These are phyloP conservation scores for Ophiostoma piceae DNA, from an alignment of 2,329 filamentous ascomycete genomes.

Conservation along the genomic window DNA sequence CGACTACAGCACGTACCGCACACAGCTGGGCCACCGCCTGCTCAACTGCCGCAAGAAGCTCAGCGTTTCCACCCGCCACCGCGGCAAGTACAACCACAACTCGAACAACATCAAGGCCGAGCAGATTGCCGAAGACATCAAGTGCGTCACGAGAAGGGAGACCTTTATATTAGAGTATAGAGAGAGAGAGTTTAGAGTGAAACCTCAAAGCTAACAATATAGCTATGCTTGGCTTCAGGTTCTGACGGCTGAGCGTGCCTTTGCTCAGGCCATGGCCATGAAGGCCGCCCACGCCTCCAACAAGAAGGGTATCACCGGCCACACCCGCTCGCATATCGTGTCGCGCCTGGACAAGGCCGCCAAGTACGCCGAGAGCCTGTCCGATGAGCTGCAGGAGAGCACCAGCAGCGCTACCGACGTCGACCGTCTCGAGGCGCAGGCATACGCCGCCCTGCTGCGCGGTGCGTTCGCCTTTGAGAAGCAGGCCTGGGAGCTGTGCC, in stretches of 20 bases:
- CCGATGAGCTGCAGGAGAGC: conserved; percentile 59
- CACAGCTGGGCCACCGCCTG: conserved; percentile 72
- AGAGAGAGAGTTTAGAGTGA: background rate
- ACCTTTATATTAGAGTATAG: too few relatives aligned
- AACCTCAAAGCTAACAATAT: conserved; percentile 14
- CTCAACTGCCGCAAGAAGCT: conserved; percentile 81
- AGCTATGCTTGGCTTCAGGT: conserved; percentile 77
- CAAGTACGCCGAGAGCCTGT: conserved; percentile 62
- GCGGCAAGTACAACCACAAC: conserved; percentile 67
- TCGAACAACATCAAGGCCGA: conserved; percentile 63
- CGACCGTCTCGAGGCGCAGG: conserved; percentile 78
- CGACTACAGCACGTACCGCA: conserved; percentile 81
- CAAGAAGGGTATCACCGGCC: conserved; percentile 70
- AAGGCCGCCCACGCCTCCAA: conserved; percentile 77
- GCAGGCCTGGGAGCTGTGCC: conserved; percentile 73
- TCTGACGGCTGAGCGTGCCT: conserved; percentile 82
- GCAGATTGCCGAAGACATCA: conserved; percentile 67
- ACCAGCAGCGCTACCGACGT: conserved; percentile 60
- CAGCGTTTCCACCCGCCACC: conserved; percentile 74
- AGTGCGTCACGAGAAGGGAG: conserved; percentile 44
- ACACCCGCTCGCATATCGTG: conserved; percentile 80
- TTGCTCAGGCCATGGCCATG: conserved; percentile 94
- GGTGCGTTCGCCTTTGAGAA: conserved; percentile 83
- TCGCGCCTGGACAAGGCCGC: conserved; percentile 80
- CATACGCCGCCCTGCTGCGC: conserved; percentile 70